phyloP scores from a whole-genome alignment of 108 stramenopile genomes.

The Conticribra weissflogii region DNA sequence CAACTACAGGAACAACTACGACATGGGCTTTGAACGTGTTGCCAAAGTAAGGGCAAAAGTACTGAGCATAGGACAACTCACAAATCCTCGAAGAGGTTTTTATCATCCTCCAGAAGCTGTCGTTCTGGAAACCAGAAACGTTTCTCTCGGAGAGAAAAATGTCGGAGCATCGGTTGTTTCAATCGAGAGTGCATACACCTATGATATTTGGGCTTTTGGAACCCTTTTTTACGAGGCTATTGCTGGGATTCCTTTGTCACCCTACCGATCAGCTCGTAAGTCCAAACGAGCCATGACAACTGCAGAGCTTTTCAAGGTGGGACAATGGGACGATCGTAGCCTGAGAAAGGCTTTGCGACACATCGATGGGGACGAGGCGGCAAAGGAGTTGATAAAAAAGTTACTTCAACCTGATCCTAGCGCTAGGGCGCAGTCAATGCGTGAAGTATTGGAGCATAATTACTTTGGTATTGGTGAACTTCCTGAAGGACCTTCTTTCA shows the following conservation, averaged over 20 bases:
- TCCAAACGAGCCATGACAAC: conserved; percentile 81
- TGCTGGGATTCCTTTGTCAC: conserved; percentile 78
- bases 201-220: conserved; percentile 89
- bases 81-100: conserved; percentile 81
- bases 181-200: conserved; percentile 70
- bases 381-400: conserved; percentile 66
- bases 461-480: conserved; percentile 59
- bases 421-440: conserved; percentile 67
- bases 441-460: conserved; percentile 78
- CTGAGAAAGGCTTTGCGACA: conserved; percentile 72
- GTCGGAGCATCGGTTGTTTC: conserved; percentile 68
- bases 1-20: no score
- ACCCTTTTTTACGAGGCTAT: conserved; percentile 83
- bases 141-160: conserved; percentile 64
- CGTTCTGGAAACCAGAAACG: conserved; percentile 71
- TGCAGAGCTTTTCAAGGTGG: conserved; percentile 80
- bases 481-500: conserved; percentile 16
- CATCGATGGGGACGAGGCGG: conserved; percentile 51
- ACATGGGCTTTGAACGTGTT: no score
- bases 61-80: conserved; percentile 63
- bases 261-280: conserved; percentile 76
- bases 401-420: conserved; percentile 77
- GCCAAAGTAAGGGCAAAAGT: no score
- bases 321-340: conserved; percentile 82
- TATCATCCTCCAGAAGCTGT: conserved; percentile 90